Conservation (phyloP, 371 early-diverging fungal species). For the Nosema muscidifuracis region DNA sequence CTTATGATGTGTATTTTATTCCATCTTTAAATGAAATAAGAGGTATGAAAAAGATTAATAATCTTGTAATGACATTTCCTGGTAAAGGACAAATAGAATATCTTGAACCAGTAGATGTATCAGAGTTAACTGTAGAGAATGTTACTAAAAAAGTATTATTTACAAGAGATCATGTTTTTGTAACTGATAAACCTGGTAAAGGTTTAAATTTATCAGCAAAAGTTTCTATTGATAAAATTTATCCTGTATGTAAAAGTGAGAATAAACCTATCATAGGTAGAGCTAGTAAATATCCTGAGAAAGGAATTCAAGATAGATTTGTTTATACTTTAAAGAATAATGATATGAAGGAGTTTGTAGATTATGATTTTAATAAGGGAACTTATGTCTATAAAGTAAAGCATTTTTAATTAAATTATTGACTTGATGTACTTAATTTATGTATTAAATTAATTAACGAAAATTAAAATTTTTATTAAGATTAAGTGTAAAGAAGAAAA, state of each 20-base stretch:
- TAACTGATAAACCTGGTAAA: slow-evolving; percentile 35
- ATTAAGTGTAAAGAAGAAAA: too few relatives aligned
- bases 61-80: slow-evolving; percentile 34
- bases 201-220: slow-evolving; percentile 48
- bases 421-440: too few relatives aligned
- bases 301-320: slow-evolving; percentile 51
- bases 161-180: slow-evolving; percentile 14
- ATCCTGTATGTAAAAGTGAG: slow-evolving; percentile 16
- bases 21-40: slow-evolving; percentile 34
- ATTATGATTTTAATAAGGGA: slow-evolving; percentile 50
- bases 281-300: slow-evolving; percentile 24
- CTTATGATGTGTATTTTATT: slow-evolving; percentile 33
- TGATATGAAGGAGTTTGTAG: slow-evolving; percentile 45
- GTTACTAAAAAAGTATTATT: slow-evolving; percentile 36
- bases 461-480: too few relatives aligned
- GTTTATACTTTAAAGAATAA: slow-evolving; percentile 52
- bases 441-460: too few relatives aligned
- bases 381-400: slow-evolving; percentile 53
- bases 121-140: slow-evolving; percentile 20
- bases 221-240: slow-evolving; percentile 42
- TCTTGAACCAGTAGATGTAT: slow-evolving; percentile 36
- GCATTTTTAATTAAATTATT: slow-evolving; percentile 50
- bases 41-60: slow-evolving; percentile 21
- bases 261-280: slow-evolving; percentile 17
- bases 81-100: slow-evolving; percentile 52